Base-by-base conservation (phyloP, 495 filamentous ascomycete species). In the Lentithecium fluviatile region DNA sequence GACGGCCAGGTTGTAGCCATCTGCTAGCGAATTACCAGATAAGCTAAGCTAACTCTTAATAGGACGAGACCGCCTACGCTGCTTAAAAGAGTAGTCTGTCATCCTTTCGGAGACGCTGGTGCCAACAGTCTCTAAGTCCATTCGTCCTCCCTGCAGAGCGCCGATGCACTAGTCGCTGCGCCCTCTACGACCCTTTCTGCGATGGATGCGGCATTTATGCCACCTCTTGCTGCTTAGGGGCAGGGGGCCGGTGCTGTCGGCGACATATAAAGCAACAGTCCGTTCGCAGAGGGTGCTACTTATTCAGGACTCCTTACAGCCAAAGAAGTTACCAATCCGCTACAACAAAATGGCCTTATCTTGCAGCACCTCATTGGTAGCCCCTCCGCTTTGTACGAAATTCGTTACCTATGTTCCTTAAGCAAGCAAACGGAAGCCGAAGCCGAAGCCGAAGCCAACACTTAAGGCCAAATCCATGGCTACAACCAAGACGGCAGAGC, bases 361-460 rank as follows among this genome's bases (percentile, higher is more conserved):
- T 55, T 55, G 37, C 37, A 55, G 34, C 37, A 45, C 37, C 52
- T 55, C 52, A 42, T 55, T 45, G 45, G 6, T 55, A 55, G 52
- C 52, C 52, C 37, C 52, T 55, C 26, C 37, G 23, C 12, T 45
- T 45, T 24, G 20, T 55, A 42, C 26, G 17, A 55, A 55, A 55
- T 21, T 55, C n/a, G 38, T 55, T 55, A 32, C 37, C 42, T 55
- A 55, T 24, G 37, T 55, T 55, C 21, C 52, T 55, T 34, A n/a
- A 43, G 52, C 36, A 23, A 7, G n/a, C n/a, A n/a, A n/a, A n/a
- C n/a, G 15, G 13, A 55, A 45, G 23, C 37, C 37, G 19, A 55
- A 26, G 38, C 52, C 37, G 45, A 45, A 23, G 45, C n/a, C n/a
- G n/a, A n/a, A n/a, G n/a, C n/a, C n/a, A n/a, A n/a, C n/a, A n/a